A percentile compares a stretch with the other conserved stretches of the same genome.
These are phyloP conservation scores for Hanseniaspora lindneri DNA, from an alignment of 805 yeast species.

Conservation along the genomic window DNA sequence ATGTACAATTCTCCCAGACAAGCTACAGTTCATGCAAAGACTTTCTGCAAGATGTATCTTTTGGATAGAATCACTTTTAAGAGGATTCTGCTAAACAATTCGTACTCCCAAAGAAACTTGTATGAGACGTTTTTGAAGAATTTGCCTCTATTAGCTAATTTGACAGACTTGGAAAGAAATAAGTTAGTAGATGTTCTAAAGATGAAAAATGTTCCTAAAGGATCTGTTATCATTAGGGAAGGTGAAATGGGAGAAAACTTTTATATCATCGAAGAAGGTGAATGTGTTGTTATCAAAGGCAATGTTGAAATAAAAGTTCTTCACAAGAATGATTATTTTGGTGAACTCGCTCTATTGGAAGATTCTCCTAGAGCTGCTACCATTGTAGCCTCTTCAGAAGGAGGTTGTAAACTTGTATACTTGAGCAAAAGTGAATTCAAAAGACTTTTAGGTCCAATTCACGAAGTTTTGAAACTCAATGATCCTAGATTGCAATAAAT, in stretches of 20 bases:
- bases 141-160: conserved; percentile 65
- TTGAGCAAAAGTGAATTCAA: conserved; percentile 87
- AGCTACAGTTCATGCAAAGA: conserved; percentile 70
- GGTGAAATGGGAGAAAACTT: conserved; percentile 77
- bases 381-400: conserved; percentile 49
- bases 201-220: conserved; percentile 58
- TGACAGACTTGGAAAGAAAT: conserved; percentile 70
- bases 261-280: conserved; percentile 67
- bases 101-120: conserved; percentile 78
- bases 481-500: conserved; percentile 50
- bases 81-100: conserved; percentile 78
- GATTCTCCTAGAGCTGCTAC: conserved; percentile 93
- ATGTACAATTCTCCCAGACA: conserved; percentile 98
- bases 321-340: conserved; percentile 82
- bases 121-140: conserved; percentile 80
- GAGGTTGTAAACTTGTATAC: conserved; percentile 75
- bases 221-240: conserved; percentile 65
- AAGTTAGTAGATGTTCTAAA: conserved; percentile 90
- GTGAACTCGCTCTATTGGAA: conserved; percentile 85
- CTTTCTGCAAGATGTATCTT: conserved; percentile 76
- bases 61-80: conserved; percentile 88
- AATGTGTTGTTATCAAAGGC: conserved; percentile 56
- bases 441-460: conserved; percentile 87
- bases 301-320: conserved; percentile 42
- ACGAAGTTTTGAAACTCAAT: conserved; percentile 70